phyloP scores from a whole-genome alignment of 2,329 filamentous ascomycete species.

The Coccinonectria pachysandricola region DNA sequence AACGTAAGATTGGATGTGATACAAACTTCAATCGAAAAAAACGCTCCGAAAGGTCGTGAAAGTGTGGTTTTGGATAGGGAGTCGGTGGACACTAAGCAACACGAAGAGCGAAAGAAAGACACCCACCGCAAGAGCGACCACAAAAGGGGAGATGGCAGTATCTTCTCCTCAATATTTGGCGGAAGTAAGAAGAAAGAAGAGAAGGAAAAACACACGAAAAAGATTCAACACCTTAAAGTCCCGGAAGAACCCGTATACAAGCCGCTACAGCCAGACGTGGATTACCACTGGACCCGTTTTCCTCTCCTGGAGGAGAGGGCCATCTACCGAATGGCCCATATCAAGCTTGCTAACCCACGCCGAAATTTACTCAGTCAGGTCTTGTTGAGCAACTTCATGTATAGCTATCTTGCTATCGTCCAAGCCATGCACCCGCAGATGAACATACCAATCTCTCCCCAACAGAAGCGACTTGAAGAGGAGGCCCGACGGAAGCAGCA shows the following conservation, averaged over 20 bases:
- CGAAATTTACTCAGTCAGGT: slow-evolving; percentile 90
- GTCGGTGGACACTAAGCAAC: slow-evolving; percentile 56
- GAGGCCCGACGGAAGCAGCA: slow-evolving; percentile 40
- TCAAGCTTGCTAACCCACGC: slow-evolving; percentile 95
- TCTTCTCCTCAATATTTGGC: slow-evolving; percentile 92
- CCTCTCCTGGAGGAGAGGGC: slow-evolving; percentile 91
- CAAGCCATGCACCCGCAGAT: slow-evolving; percentile 98
- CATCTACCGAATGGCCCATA: slow-evolving; percentile 97
- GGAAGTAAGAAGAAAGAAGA: slow-evolving; percentile 81
- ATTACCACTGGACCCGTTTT: slow-evolving; percentile 94
- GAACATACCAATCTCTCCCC: slow-evolving; percentile 75
- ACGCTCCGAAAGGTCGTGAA: slow-evolving; percentile 58
- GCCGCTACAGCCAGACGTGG: slow-evolving; percentile 71
- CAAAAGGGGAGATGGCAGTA: slow-evolving; percentile 83
- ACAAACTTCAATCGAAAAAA: slow-evolving; percentile 74
- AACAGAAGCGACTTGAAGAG: slow-evolving; percentile 54
- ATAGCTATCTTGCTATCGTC: slow-evolving; percentile 95
- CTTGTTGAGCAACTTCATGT: slow-evolving; percentile 98
- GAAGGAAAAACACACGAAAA: slow-evolving; percentile 63
- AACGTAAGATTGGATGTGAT: slow-evolving; percentile 76
- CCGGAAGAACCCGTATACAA: slow-evolving; percentile 71
- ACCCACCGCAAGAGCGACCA: slow-evolving; percentile 62
- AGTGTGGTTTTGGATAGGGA: slow-evolving; percentile 78
- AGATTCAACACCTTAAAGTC: slow-evolving; percentile 59
- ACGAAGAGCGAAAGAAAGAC: slow-evolving; percentile 77